Percentiles rank a stretch among this genome's conserved stretches.
phyloP scores from a whole-genome alignment of 2,329 filamentous ascomycete genomes.

The Epichloe coenophiala region DNA sequence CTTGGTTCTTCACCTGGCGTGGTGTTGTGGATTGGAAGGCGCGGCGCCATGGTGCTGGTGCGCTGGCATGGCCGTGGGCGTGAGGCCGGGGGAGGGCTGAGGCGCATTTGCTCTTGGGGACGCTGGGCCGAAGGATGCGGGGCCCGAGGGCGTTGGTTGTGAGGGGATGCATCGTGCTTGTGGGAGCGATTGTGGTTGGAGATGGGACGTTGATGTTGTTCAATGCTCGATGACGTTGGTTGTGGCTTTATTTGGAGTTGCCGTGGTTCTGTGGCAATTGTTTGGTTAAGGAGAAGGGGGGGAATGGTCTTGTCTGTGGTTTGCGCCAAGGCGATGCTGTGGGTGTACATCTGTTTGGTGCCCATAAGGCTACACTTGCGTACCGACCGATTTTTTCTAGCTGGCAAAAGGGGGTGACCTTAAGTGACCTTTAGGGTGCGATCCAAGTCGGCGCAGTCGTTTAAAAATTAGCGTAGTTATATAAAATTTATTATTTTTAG shows the following conservation, averaged over 20 bases:
- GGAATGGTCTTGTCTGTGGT: no score
- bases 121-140: not conserved
- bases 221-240: not conserved
- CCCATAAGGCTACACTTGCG: no score
- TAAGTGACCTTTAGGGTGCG: no score
- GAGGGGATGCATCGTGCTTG: not conserved
- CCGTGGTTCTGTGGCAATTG: not conserved
- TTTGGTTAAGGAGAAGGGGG: no score
- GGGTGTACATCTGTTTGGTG: no score
- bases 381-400: no score
- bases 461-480: no score
- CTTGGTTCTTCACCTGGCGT: conserved; percentile 9
- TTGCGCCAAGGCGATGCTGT: no score
- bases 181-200: not conserved
- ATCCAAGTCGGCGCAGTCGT: no score
- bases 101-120: not conserved
- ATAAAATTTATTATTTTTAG: no score
- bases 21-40: conserved; percentile 6
- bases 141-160: not conserved
- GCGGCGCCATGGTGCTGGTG: not conserved
- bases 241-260: not conserved
- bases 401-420: no score
- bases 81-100: not conserved
- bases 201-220: not conserved
- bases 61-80: no score